A percentile compares a stretch with the other conserved stretches of the same genome.
Conservation (phyloP, 768 basidiomycete species). For the Sistotremastrum suecicum region DNA sequence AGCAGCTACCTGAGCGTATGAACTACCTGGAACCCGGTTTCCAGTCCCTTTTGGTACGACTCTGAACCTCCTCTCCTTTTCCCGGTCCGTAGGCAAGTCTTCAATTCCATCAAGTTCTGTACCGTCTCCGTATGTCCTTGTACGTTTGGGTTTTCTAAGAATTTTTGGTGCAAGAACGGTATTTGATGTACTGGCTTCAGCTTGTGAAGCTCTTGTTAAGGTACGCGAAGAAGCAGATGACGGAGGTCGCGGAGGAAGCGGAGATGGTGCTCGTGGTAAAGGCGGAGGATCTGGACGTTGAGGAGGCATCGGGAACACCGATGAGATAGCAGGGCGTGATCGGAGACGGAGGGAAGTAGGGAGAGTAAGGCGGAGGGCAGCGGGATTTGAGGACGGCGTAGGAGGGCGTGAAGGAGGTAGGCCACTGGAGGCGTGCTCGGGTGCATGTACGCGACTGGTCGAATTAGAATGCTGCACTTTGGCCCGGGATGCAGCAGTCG, state of each 20-base stretch:
- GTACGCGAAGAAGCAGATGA: conserved; percentile 34
- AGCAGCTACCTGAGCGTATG: conserved; percentile 19
- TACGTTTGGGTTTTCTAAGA: conserved; percentile 64
- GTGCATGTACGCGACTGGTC: conserved; percentile 39
- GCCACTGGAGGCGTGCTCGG: conserved; percentile 34
- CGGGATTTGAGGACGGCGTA: conserved; percentile 67
- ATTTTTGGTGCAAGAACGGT: conserved; percentile 41
- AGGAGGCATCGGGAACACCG: conserved; percentile 45
- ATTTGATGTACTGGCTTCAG: conserved; percentile 18
- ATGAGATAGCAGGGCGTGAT: conserved; percentile 59
- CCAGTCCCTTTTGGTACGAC: conserved; percentile 60
- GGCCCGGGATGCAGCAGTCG: conserved; percentile 72
- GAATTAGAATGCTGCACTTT: conserved; percentile 49
- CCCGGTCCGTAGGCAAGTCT: conserved; percentile 75
- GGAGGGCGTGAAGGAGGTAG: conserved; percentile 68
- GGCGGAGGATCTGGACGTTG: conserved; percentile 23
- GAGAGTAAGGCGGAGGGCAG: conserved; percentile 73
- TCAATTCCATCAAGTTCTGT: conserved; percentile 83
- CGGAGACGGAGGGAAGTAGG: conserved; percentile 65
- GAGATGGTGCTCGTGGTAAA: conserved; percentile 40
- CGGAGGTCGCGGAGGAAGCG: conserved; percentile 40
- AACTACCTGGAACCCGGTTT: conserved; percentile 46
- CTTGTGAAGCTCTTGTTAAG: conserved; percentile 8
- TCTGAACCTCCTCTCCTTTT: conserved; percentile 61
- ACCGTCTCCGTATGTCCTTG: conserved; percentile 68